Conservation (phyloP, 2,329 filamentous ascomycete species). For the Trichophyton equinum region DNA sequence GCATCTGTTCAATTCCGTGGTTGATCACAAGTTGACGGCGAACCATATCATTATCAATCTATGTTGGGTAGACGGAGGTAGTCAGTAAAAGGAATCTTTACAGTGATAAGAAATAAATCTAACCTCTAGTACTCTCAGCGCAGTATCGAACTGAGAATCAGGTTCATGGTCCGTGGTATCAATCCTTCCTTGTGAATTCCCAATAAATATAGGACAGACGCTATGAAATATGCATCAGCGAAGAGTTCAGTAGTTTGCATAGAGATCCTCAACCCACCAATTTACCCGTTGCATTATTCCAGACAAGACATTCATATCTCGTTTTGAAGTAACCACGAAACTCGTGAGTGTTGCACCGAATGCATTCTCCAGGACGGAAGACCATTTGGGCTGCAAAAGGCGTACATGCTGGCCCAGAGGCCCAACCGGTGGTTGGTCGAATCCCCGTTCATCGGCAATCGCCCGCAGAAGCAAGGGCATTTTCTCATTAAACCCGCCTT, state of each 20-base stretch:
- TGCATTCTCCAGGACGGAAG: constrained; percentile 62
- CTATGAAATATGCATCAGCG: constrained; percentile 21
- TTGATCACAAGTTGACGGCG: constrained; percentile 74
- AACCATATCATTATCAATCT: constrained; percentile 68
- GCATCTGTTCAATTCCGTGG: constrained; percentile 67
- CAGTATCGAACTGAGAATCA: constrained; percentile 57
- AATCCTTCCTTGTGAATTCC: constrained; percentile 38
- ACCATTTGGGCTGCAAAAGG: constrained; percentile 70
- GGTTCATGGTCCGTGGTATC: constrained; percentile 61
- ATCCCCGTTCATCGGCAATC: constrained; percentile 59
- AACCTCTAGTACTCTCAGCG: constrained; percentile 60
- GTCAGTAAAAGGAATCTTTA: neutral
- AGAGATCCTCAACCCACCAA: constrained; percentile 31
- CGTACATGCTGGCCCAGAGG: constrained; percentile 70
- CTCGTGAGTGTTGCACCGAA: constrained; percentile 58
- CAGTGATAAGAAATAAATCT: constrained; percentile 1
- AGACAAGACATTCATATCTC: constrained; percentile 59
- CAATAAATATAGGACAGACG: constrained; percentile 51
- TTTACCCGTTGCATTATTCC: constrained; percentile 49
- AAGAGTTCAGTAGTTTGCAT: neutral
- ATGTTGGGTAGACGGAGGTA: neutral
- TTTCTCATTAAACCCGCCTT: constrained; percentile 50
- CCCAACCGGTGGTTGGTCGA: constrained; percentile 62
- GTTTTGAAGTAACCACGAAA: constrained; percentile 69
- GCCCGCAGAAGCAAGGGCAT: constrained; percentile 52